Evolutionary conservation across 2,329 filamentous ascomycete species (phyloP), one percentile per base, ranked within the genome.

Genomic region (Phoma sp.): DNA sequence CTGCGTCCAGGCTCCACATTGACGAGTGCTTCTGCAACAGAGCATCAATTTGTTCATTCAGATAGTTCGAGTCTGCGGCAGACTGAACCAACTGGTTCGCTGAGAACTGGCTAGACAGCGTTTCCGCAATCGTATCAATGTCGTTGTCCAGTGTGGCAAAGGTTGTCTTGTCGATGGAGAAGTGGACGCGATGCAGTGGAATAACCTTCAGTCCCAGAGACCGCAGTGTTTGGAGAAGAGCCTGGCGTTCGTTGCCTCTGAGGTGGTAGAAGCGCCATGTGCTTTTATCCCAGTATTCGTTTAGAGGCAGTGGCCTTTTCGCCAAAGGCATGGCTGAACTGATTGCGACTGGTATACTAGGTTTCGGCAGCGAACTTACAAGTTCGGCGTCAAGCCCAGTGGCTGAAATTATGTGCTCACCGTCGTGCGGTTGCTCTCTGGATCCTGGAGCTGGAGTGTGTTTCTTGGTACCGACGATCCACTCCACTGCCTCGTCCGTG

Each of bases 1-100:
- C 47, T 13, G 46, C 41, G 27, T 51, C 52, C 5, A 46, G 24
- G 7, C 46, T 46, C 52, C 52, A 55, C 24, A 55, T 41, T 1
- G 25, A 2, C n/a, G 52, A 41, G 21, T 50, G 35, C 10, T 13
- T 40, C 2, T 51, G 36, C 8, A 55, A 43, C 25, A 51, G 15
- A 9, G 8, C 17, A 37, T 46, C 41, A 6, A 55, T 55, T 10
- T 46, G 31, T 25, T 41, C 47, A n/a, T 55, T 46, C 10, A 55
- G 36, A 13, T 37, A 51, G 4, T 40, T 22, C 13, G 24, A 6
- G 21, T 55, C 32, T 37, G 43, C 46, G 9, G 52, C 52, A 19
- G 13, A 25, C 2, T 9, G 17, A 12, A 46, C 32, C 21, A 55
- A 19, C 17, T 51, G 24, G 7, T 38, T 24, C 12, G 37, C 32